Evolutionary conservation across 768 basidiomycete genomes (phyloP), one percentile per base, ranked within the genome.

Genomic region (Tricholoma sp.): DNA sequence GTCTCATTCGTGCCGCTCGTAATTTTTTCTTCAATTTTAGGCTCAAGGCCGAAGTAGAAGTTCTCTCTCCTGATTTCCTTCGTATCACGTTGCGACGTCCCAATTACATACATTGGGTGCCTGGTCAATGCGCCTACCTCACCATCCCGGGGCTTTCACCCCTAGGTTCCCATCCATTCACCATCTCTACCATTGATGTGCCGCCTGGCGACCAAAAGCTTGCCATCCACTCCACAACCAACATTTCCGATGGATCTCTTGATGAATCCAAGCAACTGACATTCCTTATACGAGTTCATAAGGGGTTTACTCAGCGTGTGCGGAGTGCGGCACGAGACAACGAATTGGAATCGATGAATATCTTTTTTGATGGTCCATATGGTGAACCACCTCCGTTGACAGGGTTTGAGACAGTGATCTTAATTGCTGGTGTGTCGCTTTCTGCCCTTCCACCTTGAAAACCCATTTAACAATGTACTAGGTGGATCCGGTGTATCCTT

Each of bases 351-450:
- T 66, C 65, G 16, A 68, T 81, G 37, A 74, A 74, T 29, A 76
- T 81, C 11, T 74, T 82, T 37, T 60, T 89, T 1, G 86, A 88
- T 35, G 84, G 84, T 3, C 84, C 84, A 7, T 85, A 85, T 56
- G 78, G 83, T 4, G 61, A 65, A 0, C 72, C 77, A 0, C 79
- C 79, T 0, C 64, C 72, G 39, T 61, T 83, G 50, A 61, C 62
- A 3, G 66, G 68, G 2, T 82, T 74, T 51, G 74, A 79, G 11
- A 78, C 74, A 5, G 74, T 79, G 0, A 67, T 85, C 4, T 68
- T 85, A 10, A 67, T 85, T 50, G 76, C 79, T 43, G 83, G 71
- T 68, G 27, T 31, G 32, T 19, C n/a, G 34, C 12, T 2, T 47
- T n/a, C n/a, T n/a, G n/a, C n/a, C n/a, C 14, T 31, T 9, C 29